Conservation (phyloP, 2,329 filamentous ascomycete genomes). For the Tolypocladium guangdongense region DNA sequence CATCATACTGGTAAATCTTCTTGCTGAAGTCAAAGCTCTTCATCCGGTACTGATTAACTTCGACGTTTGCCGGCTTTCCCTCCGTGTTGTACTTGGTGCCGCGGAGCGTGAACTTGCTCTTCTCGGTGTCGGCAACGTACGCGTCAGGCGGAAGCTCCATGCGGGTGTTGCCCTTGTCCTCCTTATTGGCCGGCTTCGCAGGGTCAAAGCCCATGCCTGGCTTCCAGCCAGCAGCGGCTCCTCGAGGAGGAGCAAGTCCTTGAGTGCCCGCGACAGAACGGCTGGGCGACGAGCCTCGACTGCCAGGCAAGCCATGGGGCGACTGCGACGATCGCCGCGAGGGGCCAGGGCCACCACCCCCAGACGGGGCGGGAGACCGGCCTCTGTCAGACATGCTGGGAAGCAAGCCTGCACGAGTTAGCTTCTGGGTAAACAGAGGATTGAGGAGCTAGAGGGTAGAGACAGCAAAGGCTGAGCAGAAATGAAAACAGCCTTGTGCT, state of each 20-base stretch:
- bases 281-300: slow-evolving; percentile 7
- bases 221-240: slow-evolving; percentile 11
- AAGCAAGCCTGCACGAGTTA: background rate
- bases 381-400: slow-evolving; percentile 22
- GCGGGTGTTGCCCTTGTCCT: slow-evolving; percentile 30
- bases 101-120: slow-evolving; percentile 23
- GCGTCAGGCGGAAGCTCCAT: slow-evolving; percentile 50
- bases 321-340: background rate
- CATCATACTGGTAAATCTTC: slow-evolving; percentile 75
- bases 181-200: slow-evolving; percentile 18
- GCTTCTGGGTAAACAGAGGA: background rate
- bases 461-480: background rate
- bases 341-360: background rate
- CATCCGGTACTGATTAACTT: slow-evolving; percentile 70
- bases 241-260: slow-evolving; percentile 4
- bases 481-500: background rate
- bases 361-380: slow-evolving; percentile 12
- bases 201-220: slow-evolving; percentile 32
- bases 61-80: slow-evolving; percentile 42
- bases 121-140: slow-evolving; percentile 26
- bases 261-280: slow-evolving; percentile 6
- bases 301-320: slow-evolving; percentile 1
- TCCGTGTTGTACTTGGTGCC: slow-evolving; percentile 39
- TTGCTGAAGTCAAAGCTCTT: slow-evolving; percentile 40
- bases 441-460: too few species aligned